A percentile compares a stretch with the other conserved stretches of the same genome.
Conservation (phyloP, 2,329 filamentous ascomycete species). For the Colletotrichum musae region DNA sequence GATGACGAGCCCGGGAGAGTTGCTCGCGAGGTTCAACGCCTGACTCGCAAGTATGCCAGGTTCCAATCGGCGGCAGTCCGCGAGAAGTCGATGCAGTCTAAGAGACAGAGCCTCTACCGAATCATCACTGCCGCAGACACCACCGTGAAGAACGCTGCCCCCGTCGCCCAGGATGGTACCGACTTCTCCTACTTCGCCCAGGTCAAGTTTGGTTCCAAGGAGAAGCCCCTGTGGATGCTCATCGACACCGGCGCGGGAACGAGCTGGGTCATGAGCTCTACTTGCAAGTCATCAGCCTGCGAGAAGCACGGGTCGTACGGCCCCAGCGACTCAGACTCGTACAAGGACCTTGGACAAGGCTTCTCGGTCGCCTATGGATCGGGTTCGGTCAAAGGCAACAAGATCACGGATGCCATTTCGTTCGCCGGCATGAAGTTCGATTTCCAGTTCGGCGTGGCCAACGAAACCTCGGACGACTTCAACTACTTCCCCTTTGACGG, state of each 20-base stretch:
- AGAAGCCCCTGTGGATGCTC: slow-evolving; percentile 71
- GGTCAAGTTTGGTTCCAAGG: slow-evolving; percentile 68
- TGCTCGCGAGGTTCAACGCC: slow-evolving; percentile 54
- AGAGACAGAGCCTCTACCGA: slow-evolving; percentile 62
- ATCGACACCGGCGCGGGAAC: slow-evolving; percentile 79
- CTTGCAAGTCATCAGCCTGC: slow-evolving; percentile 78
- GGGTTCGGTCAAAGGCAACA: slow-evolving; percentile 77
- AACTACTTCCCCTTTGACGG: slow-evolving; percentile 87
- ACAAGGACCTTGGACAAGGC: slow-evolving; percentile 63
- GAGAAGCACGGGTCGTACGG: slow-evolving; percentile 79
- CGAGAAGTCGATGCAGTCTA: slow-evolving; percentile 38
- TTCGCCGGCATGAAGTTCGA: slow-evolving; percentile 76
- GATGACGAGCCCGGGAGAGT: slow-evolving; percentile 53
- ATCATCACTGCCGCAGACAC: slow-evolving; percentile 63
- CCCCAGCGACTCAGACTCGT: slow-evolving; percentile 73
- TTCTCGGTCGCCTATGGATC: slow-evolving; percentile 84
- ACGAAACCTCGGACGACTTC: slow-evolving; percentile 81
- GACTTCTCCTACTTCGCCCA: slow-evolving; percentile 77
- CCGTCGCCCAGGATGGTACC: slow-evolving; percentile 74
- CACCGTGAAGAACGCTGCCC: slow-evolving; percentile 62
- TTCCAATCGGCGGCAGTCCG: slow-evolving; percentile 43
- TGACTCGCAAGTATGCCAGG: slow-evolving; percentile 58
- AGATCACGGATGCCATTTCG: slow-evolving; percentile 76
- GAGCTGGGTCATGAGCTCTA: slow-evolving; percentile 85
- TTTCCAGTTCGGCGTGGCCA: slow-evolving; percentile 81